Evolutionary conservation across 805 yeast genomes (phyloP), one percentile per base, ranked within the genome.

Genomic region (Schwanniomyces vanrijiae): DNA sequence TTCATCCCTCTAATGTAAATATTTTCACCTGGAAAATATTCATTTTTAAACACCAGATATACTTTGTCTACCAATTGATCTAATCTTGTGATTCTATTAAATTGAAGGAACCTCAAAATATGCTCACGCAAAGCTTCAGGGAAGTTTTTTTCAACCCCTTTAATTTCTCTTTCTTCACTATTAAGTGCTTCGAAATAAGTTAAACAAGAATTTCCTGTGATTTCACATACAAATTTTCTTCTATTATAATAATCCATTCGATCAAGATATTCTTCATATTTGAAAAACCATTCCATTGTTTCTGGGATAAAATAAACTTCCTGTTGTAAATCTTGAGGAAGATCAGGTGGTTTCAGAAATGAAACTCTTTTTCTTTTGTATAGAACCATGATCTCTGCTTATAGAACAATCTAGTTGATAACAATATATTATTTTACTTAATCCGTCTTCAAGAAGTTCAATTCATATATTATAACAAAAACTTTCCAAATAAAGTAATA

Each of bases 51-150:
- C 43, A 75, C 76, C 50, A 77, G 69, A 61, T 90, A 92, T 16
- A 92, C 90, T 49, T 84, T 86, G 66, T 94, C 99, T 3, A 91
- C 96, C 31, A 94, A 75, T 50, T 81, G 82, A 64, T 92, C 98
- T 43, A 94, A 77, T 55, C 98, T 77, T 29, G 95, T 83, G 11
- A 82, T 83, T 10, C 86, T 77, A 54, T 90, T 86, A 62, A 90
- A 90, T 61, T 91, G 96, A 11, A 92, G 76, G 54, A 78, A 83
- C 54, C 96, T 71, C 20, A 95, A 78, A n/a, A 94, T 87, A 9
- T 97, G 99, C 59, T 89, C 97, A 58, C 90, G 84, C 45, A 91
- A 76, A 37, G 95, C 86, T 55, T 92, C 95, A 4, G 99, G 99
- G 64, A 94, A 94, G 59, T 81, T 79, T 46, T 77, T 73, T 58